Base-by-base conservation (phyloP, 441 rosid genomes). In the Lepidium campestre region DNA sequence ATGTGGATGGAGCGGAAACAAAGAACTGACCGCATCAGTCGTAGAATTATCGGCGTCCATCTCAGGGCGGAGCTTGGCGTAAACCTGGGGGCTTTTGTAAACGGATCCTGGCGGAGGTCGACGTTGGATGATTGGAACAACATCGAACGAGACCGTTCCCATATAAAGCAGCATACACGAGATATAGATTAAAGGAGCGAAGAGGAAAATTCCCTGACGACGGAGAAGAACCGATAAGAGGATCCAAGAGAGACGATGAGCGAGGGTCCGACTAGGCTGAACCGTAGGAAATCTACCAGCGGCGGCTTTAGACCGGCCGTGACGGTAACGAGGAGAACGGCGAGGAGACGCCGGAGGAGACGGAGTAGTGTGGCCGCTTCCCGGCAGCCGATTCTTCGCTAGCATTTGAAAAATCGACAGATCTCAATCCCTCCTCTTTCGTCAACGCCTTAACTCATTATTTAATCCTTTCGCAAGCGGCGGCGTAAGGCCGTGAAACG, bases 301-400 rank as follows among this genome's bases (percentile, higher is more conserved):
- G 12, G 70, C 64, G 15, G 68, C 60, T 63, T 86, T 86, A 29
- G 85, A 80, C 27, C 86, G 84, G 29, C 82, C 72, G 75, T 73
- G 91, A 22, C 95, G 93, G 78, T 81, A 86, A 13, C 91, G 81
- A 8, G 98, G 99, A 17, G 97, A 93, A 7, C 96, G 92, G 49
- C 83, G 81, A 17, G 97, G 97, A 23, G 99, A 89, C n/a, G 83
- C 80, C 7, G 96, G 99, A 12, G 98, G 98, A 2, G 99, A 91
- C 0, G 98, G 99, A 14, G 97, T 84, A 10, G 81, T 70, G 86
- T 85, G 95, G 82, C 96, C 96, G 88, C 93, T 89, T 79, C 87
- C 83, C 25, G 97, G 90, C 65, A 87, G 68, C 72, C 97, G 80
- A 62, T 62, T 89, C 73, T 86, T 79, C 7, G 96, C 84, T 65